A percentile compares a stretch with the other conserved stretches of the same genome.
Conservation (phyloP, 2,329 filamentous ascomycete genomes). For the Atkinsonella hypoxylon region DNA sequence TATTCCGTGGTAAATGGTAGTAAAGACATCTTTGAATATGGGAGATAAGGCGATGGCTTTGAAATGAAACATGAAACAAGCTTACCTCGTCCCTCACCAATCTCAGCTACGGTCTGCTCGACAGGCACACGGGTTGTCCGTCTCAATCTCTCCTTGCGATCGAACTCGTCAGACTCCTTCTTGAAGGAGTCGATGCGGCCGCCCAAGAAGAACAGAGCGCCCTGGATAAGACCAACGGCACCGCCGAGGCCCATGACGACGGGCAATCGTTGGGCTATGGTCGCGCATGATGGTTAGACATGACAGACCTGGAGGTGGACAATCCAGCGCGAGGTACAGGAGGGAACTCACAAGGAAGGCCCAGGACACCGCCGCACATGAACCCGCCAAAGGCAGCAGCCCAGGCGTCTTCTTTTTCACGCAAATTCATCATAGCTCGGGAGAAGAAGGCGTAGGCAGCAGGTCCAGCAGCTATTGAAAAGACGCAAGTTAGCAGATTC, state of each 20-base stretch:
- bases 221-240: conserved; percentile 43
- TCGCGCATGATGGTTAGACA: neutral
- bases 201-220: conserved; percentile 57
- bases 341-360: conserved; percentile 51
- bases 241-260: conserved; percentile 56
- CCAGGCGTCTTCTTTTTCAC: conserved; percentile 69
- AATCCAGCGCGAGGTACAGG: no score
- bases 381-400: conserved; percentile 69
- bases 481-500: neutral
- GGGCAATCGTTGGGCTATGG: conserved; percentile 43
- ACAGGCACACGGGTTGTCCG: conserved; percentile 61
- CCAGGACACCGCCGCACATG: conserved; percentile 59
- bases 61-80: no score
- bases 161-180: conserved; percentile 56
- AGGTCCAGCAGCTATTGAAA: conserved; percentile 42
- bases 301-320: neutral
- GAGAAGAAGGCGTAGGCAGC: conserved; percentile 68
- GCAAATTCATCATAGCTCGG: conserved; percentile 69
- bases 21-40: neutral
- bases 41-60: neutral
- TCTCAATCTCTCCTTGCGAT: conserved; percentile 61
- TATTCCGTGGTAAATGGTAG: neutral
- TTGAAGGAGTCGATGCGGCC: conserved; percentile 42
- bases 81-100: conserved; percentile 82
- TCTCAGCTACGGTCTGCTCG: conserved; percentile 66